Conservation (phyloP, 2,329 filamentous ascomycete species). For the Botrytis porri region DNA sequence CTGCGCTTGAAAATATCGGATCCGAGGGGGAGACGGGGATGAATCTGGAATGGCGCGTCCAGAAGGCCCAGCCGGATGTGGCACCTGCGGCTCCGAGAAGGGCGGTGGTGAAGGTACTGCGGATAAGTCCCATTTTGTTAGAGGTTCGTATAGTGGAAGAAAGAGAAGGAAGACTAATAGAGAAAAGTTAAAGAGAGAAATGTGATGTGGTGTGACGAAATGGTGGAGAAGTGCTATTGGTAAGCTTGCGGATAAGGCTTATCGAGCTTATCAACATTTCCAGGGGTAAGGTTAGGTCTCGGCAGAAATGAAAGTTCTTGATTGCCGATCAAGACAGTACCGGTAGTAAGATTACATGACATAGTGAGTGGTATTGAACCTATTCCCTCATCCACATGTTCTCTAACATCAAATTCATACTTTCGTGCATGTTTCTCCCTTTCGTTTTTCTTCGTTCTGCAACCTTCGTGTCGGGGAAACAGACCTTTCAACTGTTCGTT, state of each 20-base stretch:
- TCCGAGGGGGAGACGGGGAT: constrained; percentile 58
- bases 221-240: neutral
- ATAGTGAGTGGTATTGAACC: neutral
- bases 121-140: constrained; percentile 27
- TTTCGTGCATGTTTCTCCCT: neutral
- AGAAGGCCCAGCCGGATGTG: constrained; percentile 29
- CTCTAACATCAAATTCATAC: neutral
- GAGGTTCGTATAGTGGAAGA: neutral
- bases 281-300: neutral
- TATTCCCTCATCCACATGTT: neutral
- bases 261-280: neutral
- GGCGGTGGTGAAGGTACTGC: constrained; percentile 27
- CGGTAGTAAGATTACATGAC: neutral
- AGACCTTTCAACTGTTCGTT: neutral
- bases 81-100: constrained; percentile 26
- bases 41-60: constrained; percentile 37
- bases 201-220: constrained; percentile 6
- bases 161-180: neutral
- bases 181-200: neutral
- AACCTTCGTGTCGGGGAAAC: neutral
- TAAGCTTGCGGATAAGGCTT: neutral
- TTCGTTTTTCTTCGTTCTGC: neutral
- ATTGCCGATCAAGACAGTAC: neutral
- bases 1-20: constrained; percentile 56
- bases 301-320: neutral